phyloP scores from a whole-genome alignment of 2,329 filamentous ascomycete genomes.

The Fusarium beomiforme region DNA sequence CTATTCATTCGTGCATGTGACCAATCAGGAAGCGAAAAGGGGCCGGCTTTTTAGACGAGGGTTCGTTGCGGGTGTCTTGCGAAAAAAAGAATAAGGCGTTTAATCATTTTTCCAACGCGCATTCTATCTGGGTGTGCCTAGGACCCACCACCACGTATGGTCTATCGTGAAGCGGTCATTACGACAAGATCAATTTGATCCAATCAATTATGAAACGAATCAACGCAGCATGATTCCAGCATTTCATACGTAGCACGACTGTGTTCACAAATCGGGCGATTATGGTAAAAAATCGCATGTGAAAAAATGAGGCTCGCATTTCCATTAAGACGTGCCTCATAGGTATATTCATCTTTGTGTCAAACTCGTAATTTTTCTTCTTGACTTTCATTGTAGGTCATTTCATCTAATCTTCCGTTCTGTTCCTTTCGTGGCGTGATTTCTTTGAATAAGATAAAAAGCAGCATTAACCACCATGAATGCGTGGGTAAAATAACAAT shows the following conservation, averaged over 20 bases:
- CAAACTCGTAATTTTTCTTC: conserved; percentile 37
- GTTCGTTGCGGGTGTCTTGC: conserved; percentile 29
- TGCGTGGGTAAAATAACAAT: conserved; percentile 26
- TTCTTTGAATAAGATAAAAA: conserved; percentile 27
- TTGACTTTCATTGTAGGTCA: conserved; percentile 32
- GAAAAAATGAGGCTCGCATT: conserved; percentile 25
- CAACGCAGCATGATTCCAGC: neutral
- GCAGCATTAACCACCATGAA: conserved; percentile 23
- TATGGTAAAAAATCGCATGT: neutral
- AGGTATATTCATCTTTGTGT: conserved; percentile 35
- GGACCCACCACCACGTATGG: conserved; percentile 1
- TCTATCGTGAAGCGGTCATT: conserved; percentile 18
- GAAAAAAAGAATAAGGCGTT: conserved; percentile 28
- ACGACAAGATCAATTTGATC: neutral
- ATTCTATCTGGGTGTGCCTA: conserved; percentile 17
- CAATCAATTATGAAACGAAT: neutral
- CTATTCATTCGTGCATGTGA: conserved; percentile 26
- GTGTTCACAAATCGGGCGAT: neutral
- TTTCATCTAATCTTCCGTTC: conserved; percentile 25
- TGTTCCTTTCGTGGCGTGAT: conserved; percentile 34
- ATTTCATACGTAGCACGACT: neutral
- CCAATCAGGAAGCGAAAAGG: conserved; percentile 29
- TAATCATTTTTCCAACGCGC: conserved; percentile 22
- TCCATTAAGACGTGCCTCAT: conserved; percentile 26
- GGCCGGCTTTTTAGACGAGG: conserved; percentile 38